Conservation (phyloP, 768 basidiomycete species). For the Lactarius akahatsu region DNA sequence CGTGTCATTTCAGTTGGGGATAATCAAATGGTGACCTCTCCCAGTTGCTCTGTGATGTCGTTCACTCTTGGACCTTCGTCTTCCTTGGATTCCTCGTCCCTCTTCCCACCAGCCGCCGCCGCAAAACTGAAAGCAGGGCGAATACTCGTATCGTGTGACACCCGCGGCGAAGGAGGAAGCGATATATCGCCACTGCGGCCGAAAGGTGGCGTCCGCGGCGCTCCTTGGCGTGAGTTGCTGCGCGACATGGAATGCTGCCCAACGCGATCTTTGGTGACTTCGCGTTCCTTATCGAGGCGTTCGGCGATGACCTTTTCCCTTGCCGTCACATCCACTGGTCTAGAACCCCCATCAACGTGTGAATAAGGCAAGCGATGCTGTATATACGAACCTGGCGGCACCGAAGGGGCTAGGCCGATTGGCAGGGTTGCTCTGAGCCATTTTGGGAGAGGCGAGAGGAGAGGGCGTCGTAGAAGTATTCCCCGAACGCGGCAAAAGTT, state of each 20-base stretch:
- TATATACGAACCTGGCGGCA: slow-evolving; percentile 60
- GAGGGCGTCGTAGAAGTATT: slow-evolving; percentile 66
- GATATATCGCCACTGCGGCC: slow-evolving; percentile 21
- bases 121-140: slow-evolving; percentile 82
- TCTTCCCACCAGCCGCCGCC: slow-evolving; percentile 59
- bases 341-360: slow-evolving; percentile 33
- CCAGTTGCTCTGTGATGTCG: slow-evolving; percentile 36
- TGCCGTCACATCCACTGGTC: slow-evolving; percentile 80
- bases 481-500: slow-evolving; percentile 78
- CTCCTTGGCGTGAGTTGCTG: slow-evolving; percentile 41
- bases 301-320: slow-evolving; percentile 76
- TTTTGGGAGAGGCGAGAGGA: slow-evolving; percentile 77
- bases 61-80: slow-evolving; percentile 27
- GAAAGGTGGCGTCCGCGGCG: slow-evolving; percentile 35
- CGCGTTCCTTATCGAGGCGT: slow-evolving; percentile 65
- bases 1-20: slow-evolving; percentile 2
- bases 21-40: slow-evolving; percentile 39
- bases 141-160: slow-evolving; percentile 44
- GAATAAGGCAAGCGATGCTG: slow-evolving; percentile 1
- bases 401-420: slow-evolving; percentile 79
- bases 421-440: slow-evolving; percentile 46
- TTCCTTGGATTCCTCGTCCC: slow-evolving; percentile 36
- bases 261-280: slow-evolving; percentile 40
- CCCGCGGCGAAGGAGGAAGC: slow-evolving; percentile 27
- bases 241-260: slow-evolving; percentile 44